Percentiles rank a stretch among this genome's conserved stretches.
Conservation (phyloP, 305 asterid species). For the Ajuga reptans region DNA sequence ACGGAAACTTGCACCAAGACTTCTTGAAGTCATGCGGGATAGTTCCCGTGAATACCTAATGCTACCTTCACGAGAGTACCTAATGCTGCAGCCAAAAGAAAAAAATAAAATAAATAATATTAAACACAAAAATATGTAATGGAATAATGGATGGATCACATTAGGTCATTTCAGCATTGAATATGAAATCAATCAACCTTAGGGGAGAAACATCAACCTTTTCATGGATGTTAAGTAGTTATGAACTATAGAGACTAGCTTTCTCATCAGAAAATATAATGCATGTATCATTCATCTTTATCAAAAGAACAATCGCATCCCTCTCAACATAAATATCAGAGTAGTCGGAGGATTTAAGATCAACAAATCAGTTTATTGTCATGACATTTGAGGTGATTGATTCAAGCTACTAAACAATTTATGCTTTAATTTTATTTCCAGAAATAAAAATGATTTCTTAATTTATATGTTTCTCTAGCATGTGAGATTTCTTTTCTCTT, state of each 20-base stretch:
- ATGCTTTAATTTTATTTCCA: neutral
- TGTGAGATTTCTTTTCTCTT: neutral
- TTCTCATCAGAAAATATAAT: neutral
- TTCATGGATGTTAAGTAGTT: neutral
- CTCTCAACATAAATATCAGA: neutral
- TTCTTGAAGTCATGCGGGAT: constrained; percentile 66
- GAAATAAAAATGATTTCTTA: too few species aligned
- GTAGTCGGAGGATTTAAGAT: neutral
- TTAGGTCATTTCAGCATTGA: neutral
- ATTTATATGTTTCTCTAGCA: neutral
- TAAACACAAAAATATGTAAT: neutral
- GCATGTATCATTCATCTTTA: neutral
- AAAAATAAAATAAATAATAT: neutral
- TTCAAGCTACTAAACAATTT: neutral
- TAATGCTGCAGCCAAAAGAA: constrained; percentile 35
- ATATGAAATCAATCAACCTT: constrained; percentile 9
- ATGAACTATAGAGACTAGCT: neutral
- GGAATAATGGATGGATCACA: neutral
- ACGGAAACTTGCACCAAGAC: constrained; percentile 86
- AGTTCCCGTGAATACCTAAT: constrained; percentile 62
- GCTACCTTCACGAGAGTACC: constrained; percentile 81
- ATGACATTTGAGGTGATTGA: neutral
- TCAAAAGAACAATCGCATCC: neutral
- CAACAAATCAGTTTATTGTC: neutral
- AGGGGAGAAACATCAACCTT: neutral